Percentiles rank a stretch among this genome's conserved stretches.
These are phyloP conservation scores for Sequoiadendron giganteum DNA, from an alignment of 75 land plant genomes.

Conservation along the genomic window DNA sequence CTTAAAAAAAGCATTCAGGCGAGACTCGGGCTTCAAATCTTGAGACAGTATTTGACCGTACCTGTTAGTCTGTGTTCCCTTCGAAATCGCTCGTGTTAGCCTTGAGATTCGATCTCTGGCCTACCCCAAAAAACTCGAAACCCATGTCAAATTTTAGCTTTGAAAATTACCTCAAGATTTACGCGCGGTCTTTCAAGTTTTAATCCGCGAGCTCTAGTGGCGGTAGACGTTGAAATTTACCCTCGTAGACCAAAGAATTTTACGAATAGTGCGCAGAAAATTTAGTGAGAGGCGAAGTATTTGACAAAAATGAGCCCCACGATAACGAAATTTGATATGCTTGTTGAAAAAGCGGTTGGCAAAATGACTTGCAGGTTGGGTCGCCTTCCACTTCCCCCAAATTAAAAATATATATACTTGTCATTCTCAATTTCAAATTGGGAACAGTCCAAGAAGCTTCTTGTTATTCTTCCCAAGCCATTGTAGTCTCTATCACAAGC, in stretches of 20 bases:
- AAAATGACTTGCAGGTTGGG: neutral
- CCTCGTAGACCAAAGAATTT: neutral
- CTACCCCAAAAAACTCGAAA: neutral
- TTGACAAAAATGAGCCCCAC: neutral
- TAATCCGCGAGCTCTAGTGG: neutral
- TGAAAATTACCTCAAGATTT: neutral
- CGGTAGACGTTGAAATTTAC: conserved; percentile 4
- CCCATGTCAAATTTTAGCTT: neutral
- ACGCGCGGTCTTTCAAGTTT: neutral
- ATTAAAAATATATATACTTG: neutral
- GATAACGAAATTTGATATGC: neutral
- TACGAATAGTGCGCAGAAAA: neutral
- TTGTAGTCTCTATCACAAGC: no score
- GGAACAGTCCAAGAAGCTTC: no score
- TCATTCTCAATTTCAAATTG: neutral
- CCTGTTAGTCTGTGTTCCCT: neutral
- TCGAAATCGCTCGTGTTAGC: neutral
- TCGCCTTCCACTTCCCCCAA: neutral
- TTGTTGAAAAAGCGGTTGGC: neutral
- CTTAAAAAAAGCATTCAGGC: neutral
- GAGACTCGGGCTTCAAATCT: neutral
- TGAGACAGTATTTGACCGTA: neutral
- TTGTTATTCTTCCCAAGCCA: no score
- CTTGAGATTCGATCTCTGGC: conserved; percentile 1
- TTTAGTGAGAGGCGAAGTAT: neutral